Base-by-base conservation (phyloP, 345 rosid species). In the Gossypium ekmanianum region DNA sequence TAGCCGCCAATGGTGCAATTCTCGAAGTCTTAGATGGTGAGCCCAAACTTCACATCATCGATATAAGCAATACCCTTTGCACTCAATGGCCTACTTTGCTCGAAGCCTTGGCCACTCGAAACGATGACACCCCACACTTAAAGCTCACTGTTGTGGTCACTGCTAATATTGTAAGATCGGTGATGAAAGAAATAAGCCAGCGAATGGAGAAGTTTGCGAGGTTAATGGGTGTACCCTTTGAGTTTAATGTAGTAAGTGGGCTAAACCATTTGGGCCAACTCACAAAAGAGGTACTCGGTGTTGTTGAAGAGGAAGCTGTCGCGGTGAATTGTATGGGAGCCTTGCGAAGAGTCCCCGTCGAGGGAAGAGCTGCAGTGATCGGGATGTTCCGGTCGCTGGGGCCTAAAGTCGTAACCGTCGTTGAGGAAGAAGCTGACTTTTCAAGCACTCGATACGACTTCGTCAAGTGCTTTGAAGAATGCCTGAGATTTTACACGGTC, bases 21-120 rank as follows among this genome's bases (percentile, higher is more conserved):
- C 67, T 91, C 72, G 96, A 91, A 74, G 90, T 93, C 73, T 77
- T 91, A 13, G 93, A 89, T 4, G 93, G 96, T 11, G 91, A 85
- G 54, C 72, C 75, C 61, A 87, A 86, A 71, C 89, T 91, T 78
- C 96, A 89, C 63, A 86, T 91, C 71, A 85, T 89, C 24, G 96
- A 91, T 65, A 86, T 89, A 22, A 89, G 96, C 85, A 83, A 87
- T 77, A 87, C 92, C n/a, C 88, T 91, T 76, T 91, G 96, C 82
- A 91, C 96, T 14, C 96, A 91, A 74, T 91, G 96, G 96, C 96
- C 96, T n/a, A 91, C 93, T 51, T 63, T 91, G 65, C 78, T 91
- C 2, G 96, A 91, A 80, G 80, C 93, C 68, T 76, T 89, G 58
- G 93, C 96, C 62, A 89, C 91, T 16, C 84, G 89, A 79, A 84